Evolutionary conservation across 192 early-diverging fungal genomes (phyloP).

Genomic region (Podila epigama): DNA sequence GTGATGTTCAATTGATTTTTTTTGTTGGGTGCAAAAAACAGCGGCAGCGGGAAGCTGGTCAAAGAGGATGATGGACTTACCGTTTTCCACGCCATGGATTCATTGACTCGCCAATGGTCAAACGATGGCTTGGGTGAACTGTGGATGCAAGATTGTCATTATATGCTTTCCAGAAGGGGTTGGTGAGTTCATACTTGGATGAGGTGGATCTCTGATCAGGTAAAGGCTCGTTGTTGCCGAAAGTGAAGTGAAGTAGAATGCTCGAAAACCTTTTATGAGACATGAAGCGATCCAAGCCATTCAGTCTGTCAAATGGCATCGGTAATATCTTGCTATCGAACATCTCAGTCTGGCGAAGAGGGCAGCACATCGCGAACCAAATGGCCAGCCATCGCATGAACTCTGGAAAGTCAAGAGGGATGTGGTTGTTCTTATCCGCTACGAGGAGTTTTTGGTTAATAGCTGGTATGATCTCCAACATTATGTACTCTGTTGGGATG

Average conservation of each 20-base stretch:
- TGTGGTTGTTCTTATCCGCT: not conserved
- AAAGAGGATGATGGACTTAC: too few species aligned
- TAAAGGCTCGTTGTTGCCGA: too few species aligned
- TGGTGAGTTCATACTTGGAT: not conserved
- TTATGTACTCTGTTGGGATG: not conserved
- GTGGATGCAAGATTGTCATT: not conserved
- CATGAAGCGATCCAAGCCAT: not conserved
- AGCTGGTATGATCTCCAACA: not conserved
- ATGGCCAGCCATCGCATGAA: not conserved
- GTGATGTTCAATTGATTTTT: too few species aligned
- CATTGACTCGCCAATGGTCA: conserved; percentile 2
- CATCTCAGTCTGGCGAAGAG: not conserved
- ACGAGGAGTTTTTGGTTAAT: conserved; percentile 1
- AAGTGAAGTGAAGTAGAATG: not conserved
- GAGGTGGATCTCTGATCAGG: too few species aligned
- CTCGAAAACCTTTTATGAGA: not conserved
- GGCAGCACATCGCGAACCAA: not conserved
- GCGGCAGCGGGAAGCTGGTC: too few species aligned
- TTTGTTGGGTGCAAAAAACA: too few species aligned
- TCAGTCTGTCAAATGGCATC: not conserved
- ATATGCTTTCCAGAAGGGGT: not conserved
- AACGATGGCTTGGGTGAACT: not conserved
- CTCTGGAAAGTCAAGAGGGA: not conserved
- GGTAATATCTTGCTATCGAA: not conserved
- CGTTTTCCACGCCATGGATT: conserved; percentile 2